These are phyloP conservation scores for Erodium moschatum DNA, from an alignment of 441 rosid genomes.

Conservation along the genomic window DNA sequence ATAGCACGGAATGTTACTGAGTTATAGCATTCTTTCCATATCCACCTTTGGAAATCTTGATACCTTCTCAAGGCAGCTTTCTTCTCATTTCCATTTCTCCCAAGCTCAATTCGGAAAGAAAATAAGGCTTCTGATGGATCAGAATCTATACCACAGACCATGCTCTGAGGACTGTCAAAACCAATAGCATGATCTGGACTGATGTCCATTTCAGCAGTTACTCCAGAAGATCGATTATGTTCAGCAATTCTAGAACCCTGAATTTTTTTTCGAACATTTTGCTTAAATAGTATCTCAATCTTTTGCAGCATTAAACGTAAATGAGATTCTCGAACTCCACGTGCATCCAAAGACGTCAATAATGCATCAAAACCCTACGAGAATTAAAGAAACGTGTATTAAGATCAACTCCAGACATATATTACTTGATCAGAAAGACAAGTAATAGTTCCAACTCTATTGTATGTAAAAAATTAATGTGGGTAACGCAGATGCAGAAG, in stretches of 20 bases:
- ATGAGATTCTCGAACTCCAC: constrained; percentile 68
- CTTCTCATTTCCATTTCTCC: constrained; percentile 54
- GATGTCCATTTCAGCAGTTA: constrained; percentile 29
- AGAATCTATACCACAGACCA: constrained; percentile 40
- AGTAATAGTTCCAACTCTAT: no score
- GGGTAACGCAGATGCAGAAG: no score
- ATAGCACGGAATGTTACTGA: constrained; percentile 33
- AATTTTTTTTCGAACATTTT: constrained; percentile 38
- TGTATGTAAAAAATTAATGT: no score
- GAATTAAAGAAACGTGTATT: not conserved
- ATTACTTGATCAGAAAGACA: no score
- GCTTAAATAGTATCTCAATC: constrained; percentile 56
- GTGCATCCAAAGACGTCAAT: constrained; percentile 55
- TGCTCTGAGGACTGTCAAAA: constrained; percentile 53
- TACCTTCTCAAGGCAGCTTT: constrained; percentile 49
- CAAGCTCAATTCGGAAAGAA: constrained; percentile 53
- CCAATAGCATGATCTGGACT: constrained; percentile 31
- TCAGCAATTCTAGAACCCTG: constrained; percentile 23
- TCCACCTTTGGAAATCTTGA: constrained; percentile 66
- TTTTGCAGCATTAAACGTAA: constrained; percentile 57
- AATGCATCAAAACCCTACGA: constrained; percentile 60
- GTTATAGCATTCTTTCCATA: constrained; percentile 58
- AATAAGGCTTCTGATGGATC: constrained; percentile 44
- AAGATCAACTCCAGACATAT: no score
- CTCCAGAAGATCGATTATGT: constrained; percentile 28